Evolutionary conservation across 1,284 basidiomycete genomes (phyloP).

Genomic region (Sporisorium exsertum): DNA sequence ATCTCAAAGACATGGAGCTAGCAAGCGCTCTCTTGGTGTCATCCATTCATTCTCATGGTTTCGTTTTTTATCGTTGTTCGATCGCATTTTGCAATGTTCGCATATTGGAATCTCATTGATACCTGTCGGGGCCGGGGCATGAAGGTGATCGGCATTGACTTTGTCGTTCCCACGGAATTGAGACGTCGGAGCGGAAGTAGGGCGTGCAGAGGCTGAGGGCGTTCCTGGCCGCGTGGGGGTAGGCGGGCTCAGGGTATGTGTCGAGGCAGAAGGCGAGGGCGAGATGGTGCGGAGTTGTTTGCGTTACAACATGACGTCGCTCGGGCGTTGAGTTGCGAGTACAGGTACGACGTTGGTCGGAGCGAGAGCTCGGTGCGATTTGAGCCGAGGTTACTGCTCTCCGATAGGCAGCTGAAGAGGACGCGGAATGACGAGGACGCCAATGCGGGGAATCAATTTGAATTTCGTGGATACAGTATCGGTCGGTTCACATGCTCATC

Average conservation of each 20-base stretch:
- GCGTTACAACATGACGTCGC: neutral
- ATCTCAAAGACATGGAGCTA: neutral
- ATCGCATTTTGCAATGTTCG: neutral
- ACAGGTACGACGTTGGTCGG: too few relatives aligned
- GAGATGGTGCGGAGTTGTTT: neutral
- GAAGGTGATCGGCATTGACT: too few relatives aligned
- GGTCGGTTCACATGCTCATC: neutral
- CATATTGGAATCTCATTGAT: neutral
- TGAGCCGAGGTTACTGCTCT: too few relatives aligned
- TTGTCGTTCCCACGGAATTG: too few relatives aligned
- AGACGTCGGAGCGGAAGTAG: neutral
- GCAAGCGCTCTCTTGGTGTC: neutral
- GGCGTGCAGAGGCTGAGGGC: neutral
- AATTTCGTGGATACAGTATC: neutral
- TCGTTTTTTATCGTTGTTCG: constrained; percentile 1
- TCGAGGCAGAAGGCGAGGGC: neutral
- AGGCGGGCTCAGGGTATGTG: neutral
- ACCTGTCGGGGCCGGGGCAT: neutral
- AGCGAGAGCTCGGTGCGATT: too few relatives aligned
- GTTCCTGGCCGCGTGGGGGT: neutral
- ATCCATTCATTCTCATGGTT: neutral
- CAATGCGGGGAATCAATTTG: neutral
- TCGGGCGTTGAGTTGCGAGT: too few relatives aligned
- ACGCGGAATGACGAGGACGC: neutral
- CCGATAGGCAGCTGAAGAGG: neutral